Evolutionary conservation across 805 yeast genomes (phyloP).

Genomic region (Lipomyces oligophaga): DNA sequence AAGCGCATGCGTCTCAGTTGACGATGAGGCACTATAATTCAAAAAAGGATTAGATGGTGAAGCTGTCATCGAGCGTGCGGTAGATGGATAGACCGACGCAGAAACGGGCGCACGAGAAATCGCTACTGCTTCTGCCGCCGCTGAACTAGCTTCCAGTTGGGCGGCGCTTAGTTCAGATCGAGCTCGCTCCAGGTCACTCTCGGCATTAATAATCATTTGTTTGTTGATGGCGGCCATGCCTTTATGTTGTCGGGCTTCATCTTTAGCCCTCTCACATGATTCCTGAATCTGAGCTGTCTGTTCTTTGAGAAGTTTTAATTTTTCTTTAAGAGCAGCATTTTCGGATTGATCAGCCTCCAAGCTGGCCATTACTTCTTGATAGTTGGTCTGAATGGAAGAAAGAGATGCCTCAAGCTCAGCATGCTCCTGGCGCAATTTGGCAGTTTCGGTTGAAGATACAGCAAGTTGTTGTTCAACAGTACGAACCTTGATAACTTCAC

Average conservation of each 20-base stretch:
- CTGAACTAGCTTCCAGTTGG: slow-evolving; percentile 25
- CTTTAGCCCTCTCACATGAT: slow-evolving; percentile 50
- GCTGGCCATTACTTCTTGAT: slow-evolving; percentile 56
- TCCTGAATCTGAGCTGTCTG: slow-evolving; percentile 58
- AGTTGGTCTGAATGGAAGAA: slow-evolving; percentile 63
- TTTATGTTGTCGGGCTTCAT: slow-evolving; percentile 57
- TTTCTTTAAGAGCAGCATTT: slow-evolving; percentile 63
- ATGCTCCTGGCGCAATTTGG: slow-evolving; percentile 64
- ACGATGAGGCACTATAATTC: slow-evolving; percentile 30
- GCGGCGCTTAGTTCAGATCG: slow-evolving; percentile 41
- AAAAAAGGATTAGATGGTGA: slow-evolving; percentile 14
- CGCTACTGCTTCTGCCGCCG: slow-evolving; percentile 12
- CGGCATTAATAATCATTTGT: slow-evolving; percentile 65
- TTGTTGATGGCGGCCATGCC: slow-evolving; percentile 62
- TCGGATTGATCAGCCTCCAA: slow-evolving; percentile 66
- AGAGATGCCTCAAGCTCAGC: slow-evolving; percentile 74
- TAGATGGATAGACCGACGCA: not conserved
- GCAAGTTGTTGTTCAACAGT: slow-evolving; percentile 62
- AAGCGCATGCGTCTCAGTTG: slow-evolving; percentile 11
- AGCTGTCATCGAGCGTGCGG: not conserved
- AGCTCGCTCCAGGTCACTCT: slow-evolving; percentile 47
- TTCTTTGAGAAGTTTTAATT: slow-evolving; percentile 61
- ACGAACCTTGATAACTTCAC: slow-evolving; percentile 71
- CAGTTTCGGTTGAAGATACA: slow-evolving; percentile 63
- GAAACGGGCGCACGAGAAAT: slow-evolving; percentile 14